phyloP scores from a whole-genome alignment of 2,329 filamentous ascomycete genomes.

The Pseudocercospora fijiensis region DNA sequence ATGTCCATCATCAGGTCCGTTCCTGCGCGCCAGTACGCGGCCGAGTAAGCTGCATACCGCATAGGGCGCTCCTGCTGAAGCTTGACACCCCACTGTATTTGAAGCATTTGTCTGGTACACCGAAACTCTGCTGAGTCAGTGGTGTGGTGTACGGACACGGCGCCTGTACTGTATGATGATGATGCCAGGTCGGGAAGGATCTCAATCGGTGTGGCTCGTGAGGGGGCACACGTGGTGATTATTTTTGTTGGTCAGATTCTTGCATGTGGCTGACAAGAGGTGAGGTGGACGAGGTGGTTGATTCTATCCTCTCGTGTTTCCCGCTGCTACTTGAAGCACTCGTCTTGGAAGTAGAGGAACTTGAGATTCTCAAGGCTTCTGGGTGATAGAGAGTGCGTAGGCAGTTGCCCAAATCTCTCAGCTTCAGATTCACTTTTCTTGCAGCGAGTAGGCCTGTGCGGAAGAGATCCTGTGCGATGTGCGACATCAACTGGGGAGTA shows the following conservation, averaged over 20 bases:
- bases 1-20: conserved; percentile 1
- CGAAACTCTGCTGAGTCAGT: neutral
- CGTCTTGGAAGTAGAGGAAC: neutral
- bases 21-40: neutral
- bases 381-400: too few relatives aligned
- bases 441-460: neutral
- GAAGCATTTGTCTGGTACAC: neutral
- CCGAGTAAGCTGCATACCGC: neutral
- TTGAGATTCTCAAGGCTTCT: too few relatives aligned
- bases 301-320: neutral
- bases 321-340: neutral
- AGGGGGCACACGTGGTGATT: neutral
- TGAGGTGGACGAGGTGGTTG: neutral
- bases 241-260: neutral
- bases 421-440: neutral
- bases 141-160: neutral
- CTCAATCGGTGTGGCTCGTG: neutral
- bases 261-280: neutral
- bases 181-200: neutral
- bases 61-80: neutral
- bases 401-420: too few relatives aligned
- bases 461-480: too few relatives aligned
- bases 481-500: too few relatives aligned
- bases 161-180: neutral
- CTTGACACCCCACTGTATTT: neutral